phyloP scores from a whole-genome alignment of 2,329 filamentous ascomycete species.

The Fusarium heterosporum region DNA sequence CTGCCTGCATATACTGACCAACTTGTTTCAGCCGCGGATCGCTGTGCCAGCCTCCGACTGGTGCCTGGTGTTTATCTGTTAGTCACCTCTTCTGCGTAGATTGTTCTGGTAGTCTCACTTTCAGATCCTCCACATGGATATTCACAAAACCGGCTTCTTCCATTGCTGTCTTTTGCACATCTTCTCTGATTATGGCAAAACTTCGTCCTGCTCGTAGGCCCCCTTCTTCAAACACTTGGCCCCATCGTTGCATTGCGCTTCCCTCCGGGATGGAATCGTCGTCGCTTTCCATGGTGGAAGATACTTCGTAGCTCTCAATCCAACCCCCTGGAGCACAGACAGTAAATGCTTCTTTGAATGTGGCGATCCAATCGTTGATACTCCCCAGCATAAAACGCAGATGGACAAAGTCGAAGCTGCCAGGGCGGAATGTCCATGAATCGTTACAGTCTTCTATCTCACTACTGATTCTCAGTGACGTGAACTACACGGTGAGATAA shows the following conservation, averaged over 20 bases:
- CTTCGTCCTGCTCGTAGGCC: slow-evolving; percentile 6
- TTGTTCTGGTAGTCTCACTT: not conserved
- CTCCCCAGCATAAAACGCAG: slow-evolving; percentile 8
- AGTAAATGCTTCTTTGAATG: slow-evolving; percentile 1
- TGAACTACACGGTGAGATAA: fast-evolving
- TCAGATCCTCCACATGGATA: slow-evolving; percentile 14
- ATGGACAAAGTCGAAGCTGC: slow-evolving; percentile 13
- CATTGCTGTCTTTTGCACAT: slow-evolving; percentile 6
- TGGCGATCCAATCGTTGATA: slow-evolving; percentile 12
- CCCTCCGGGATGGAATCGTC: slow-evolving; percentile 12
- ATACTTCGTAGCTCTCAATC: slow-evolving; percentile 19
- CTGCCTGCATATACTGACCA: slow-evolving; percentile 12
- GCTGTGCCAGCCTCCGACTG: slow-evolving; percentile 7
- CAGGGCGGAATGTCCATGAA: slow-evolving; percentile 7
- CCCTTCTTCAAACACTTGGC: slow-evolving; percentile 12
- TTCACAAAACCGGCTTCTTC: slow-evolving; percentile 14
- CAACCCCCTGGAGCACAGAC: slow-evolving; percentile 2
- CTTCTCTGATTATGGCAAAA: slow-evolving; percentile 10
- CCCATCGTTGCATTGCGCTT: slow-evolving; percentile 14
- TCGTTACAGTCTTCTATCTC: slow-evolving; percentile 22
- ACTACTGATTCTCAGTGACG: fast-evolving
- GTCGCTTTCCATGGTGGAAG: slow-evolving; percentile 7
- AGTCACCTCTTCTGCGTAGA: not conserved
- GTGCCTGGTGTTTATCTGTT: slow-evolving; percentile 2
- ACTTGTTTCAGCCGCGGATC: slow-evolving; percentile 7